phyloP scores from a whole-genome alignment of 805 yeast genomes.

The Candida rishiriensis region DNA sequence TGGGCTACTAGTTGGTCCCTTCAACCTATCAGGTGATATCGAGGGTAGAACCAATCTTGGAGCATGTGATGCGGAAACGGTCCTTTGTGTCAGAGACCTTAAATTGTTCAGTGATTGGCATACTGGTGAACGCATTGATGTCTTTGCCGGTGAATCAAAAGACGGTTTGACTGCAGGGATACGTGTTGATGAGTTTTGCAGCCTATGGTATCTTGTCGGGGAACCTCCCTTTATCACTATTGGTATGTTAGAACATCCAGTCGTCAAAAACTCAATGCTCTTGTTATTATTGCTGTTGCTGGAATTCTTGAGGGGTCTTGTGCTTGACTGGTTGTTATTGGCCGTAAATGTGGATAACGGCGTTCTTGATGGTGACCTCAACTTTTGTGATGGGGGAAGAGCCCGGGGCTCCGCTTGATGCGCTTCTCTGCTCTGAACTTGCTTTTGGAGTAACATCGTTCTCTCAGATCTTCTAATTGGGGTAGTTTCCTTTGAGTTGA shows the following conservation, averaged over 20 bases:
- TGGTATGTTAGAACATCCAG: conserved; percentile 21
- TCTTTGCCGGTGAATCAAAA: not conserved
- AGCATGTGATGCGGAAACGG: conserved; percentile 1
- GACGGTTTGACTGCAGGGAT: not conserved
- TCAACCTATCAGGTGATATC: conserved; percentile 4
- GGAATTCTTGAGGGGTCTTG: not conserved
- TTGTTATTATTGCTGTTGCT: conserved; percentile 1
- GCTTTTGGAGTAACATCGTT: too few relatives aligned
- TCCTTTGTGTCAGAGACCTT: conserved; percentile 3
- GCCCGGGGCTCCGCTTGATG: not conserved
- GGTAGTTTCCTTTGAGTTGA: conserved; percentile 20
- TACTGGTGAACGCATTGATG: not conserved
- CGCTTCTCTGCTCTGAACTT: too few relatives aligned
- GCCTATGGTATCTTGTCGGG: conserved; percentile 15
- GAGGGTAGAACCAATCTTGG: conserved; percentile 6
- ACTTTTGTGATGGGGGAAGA: not conserved
- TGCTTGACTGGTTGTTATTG: not conserved
- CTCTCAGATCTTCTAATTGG: conserved; percentile 10
- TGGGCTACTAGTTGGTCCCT: not conserved
- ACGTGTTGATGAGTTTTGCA: not conserved
- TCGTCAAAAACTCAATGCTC: conserved; percentile 3
- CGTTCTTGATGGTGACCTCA: not conserved
- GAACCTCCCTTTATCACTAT: conserved; percentile 27
- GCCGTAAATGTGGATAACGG: not conserved
- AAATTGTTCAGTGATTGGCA: not conserved